Evolutionary conservation across 257 asterid species (phyloP).

Genomic region (Nyctanthes arbortristis): DNA sequence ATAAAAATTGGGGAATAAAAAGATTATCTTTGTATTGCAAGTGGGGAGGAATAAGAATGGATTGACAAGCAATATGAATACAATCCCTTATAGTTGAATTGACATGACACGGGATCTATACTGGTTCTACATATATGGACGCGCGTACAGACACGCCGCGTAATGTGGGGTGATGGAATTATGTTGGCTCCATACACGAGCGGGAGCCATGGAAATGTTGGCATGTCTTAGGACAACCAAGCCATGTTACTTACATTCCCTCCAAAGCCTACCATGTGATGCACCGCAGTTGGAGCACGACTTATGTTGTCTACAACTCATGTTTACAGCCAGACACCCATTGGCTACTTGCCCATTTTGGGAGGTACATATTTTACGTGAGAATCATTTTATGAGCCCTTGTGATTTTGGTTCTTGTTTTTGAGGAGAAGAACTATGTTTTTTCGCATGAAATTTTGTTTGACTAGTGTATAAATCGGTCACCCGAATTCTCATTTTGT

Average conservation of each 20-base stretch:
- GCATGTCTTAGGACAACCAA: conserved; percentile 3
- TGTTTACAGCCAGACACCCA: not conserved
- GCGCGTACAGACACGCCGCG: too few relatives aligned
- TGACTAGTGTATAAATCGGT: not conserved
- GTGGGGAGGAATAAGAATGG: conserved; percentile 5
- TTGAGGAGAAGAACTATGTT: not conserved
- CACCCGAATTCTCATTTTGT: not conserved
- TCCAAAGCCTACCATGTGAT: conserved; percentile 7
- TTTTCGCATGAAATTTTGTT: too few relatives aligned
- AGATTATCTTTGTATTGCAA: conserved; percentile 4
- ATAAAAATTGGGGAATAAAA: not conserved
- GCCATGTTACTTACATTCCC: conserved; percentile 2
- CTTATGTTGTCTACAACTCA: not conserved
- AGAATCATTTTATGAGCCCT: not conserved
- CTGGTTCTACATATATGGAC: not conserved
- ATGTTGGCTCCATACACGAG: not conserved
- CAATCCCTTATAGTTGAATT: not conserved
- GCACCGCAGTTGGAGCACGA: not conserved
- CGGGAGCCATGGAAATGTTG: not conserved
- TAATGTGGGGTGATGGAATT: too few relatives aligned
- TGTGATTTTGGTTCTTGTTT: not conserved
- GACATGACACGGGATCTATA: not conserved
- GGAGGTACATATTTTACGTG: not conserved
- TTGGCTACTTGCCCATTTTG: conserved; percentile 3
- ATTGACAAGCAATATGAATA: not conserved